Evolutionary conservation across 2,329 filamentous ascomycete genomes (phyloP), one percentile per base, ranked within the genome.

Genomic region (Uncinocarpus reesii): DNA sequence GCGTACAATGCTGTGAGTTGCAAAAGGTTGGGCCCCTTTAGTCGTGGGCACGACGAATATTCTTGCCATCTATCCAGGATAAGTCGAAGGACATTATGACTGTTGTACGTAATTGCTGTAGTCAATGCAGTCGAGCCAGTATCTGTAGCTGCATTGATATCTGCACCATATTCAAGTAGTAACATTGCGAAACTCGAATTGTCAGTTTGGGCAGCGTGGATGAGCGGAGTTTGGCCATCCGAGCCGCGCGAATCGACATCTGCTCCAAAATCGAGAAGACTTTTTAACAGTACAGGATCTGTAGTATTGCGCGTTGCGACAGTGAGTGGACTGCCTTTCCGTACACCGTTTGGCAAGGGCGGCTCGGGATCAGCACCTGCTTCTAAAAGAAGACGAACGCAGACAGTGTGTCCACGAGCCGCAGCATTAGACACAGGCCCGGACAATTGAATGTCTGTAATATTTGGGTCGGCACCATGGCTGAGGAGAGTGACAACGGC

Each of bases 11-110:
- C 61, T 2, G 58, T 51, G 11, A 60, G 53, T 10, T 60, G 42
- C 15, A 65, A 54, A 15, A 52, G 23, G 24, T 52, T 34, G 3
- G 61, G 60, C 7, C 61, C 61, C 28, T 55, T 58, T 4, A 65
- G 53, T 10, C 59, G 60, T n/a, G 62, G 61, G 45, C 61, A 64
- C 31, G 55, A 55, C 20, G 54, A 57, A 48, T 65, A 65, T 47
- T 66, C 61, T 26, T 59, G 55, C 61, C 63, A 65, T 15, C 61
- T 56, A 29, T 66, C 62, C 8, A 66, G 58, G 21, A 66, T 56
- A 4, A 66, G 55, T 4, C 56, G 49, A 11, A 66, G 56, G 15
- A 64, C 58, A 32, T 59, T 55, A 45, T 66, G 63, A 41, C 58
- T 65, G 42, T 66, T 66, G 52, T 62, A 56, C 4, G 52, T 60